phyloP scores from a whole-genome alignment of 192 early-diverging fungal genomes.

The Spinellus fusiger region DNA sequence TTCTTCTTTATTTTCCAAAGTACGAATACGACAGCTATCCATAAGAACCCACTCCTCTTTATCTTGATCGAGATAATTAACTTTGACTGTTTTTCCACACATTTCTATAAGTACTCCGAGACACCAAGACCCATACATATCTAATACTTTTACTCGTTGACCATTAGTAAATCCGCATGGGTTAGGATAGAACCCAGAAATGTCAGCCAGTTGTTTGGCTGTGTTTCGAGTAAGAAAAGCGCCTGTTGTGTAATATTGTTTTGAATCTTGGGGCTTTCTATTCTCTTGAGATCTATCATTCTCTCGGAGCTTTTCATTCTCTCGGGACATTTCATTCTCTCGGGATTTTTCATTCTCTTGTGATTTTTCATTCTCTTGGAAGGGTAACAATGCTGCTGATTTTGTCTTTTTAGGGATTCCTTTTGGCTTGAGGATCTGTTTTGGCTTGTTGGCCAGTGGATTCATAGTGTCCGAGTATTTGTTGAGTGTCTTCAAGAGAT shows the following conservation, averaged over 20 bases:
- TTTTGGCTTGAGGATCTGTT: not conserved
- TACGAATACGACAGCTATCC: constrained; percentile 37
- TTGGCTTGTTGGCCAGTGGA: not conserved
- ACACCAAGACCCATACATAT: constrained; percentile 46
- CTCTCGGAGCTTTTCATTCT: not conserved
- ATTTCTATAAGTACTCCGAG: constrained; percentile 35
- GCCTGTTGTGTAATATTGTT: constrained; percentile 22
- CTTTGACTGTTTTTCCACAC: constrained; percentile 36
- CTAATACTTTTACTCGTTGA: constrained; percentile 39
- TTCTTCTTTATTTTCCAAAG: not conserved
- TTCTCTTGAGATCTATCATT: not conserved
- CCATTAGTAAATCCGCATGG: constrained; percentile 29
- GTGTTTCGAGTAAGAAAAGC: constrained; percentile 35
- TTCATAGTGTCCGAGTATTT: not conserved
- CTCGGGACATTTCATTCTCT: constrained; percentile 5
- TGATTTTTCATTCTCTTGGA: constrained; percentile 7
- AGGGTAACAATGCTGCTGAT: not conserved
- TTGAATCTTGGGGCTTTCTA: not conserved
- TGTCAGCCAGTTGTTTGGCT: constrained; percentile 20
- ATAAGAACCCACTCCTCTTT: constrained; percentile 52
- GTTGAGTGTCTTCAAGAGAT: not conserved
- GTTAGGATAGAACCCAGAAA: constrained; percentile 28
- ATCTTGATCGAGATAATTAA: constrained; percentile 45
- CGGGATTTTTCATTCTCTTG: constrained; percentile 16
- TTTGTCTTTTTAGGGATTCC: constrained; percentile 1